phyloP scores from a whole-genome alignment of 2,329 filamentous ascomycete species.

The Fusarium sp. region DNA sequence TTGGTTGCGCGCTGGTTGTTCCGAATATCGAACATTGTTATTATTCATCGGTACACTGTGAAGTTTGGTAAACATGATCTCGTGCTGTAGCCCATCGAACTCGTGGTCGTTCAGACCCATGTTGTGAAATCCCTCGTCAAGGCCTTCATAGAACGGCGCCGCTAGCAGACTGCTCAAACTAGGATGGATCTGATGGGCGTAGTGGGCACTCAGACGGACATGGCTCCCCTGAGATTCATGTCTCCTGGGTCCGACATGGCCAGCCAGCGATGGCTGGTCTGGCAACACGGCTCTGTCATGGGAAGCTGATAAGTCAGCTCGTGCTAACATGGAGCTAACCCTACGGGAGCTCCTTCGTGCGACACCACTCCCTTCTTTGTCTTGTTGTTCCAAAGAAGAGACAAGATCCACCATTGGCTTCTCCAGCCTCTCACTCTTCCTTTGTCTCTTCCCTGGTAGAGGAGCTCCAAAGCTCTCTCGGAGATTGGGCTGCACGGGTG shows the following conservation, averaged over 20 bases:
- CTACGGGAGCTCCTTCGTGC: conserved; percentile 73
- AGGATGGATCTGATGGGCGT: conserved; percentile 58
- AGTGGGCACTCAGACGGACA: conserved; percentile 52
- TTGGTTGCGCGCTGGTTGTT: conserved; percentile 61
- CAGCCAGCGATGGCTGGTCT: conserved; percentile 63
- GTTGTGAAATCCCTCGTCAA: conserved; percentile 76
- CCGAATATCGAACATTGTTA: conserved; percentile 67
- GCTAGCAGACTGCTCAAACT: conserved; percentile 71
- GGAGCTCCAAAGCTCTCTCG: conserved; percentile 80
- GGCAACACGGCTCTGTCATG: conserved; percentile 83
- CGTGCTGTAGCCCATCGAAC: conserved; percentile 74
- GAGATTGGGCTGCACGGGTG: conserved; percentile 74
- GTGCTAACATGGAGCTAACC: conserved; percentile 89
- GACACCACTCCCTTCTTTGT: conserved; percentile 63
- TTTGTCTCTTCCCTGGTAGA: conserved; percentile 61
- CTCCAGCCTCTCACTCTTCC: conserved; percentile 62
- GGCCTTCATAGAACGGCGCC: conserved; percentile 71
- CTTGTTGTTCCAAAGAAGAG: conserved; percentile 73
- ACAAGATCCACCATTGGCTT: conserved; percentile 71
- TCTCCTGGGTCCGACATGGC: conserved; percentile 62
- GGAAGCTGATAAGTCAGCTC: conserved; percentile 85
- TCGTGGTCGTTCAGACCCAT: conserved; percentile 78
- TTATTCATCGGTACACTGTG: conserved; percentile 72
- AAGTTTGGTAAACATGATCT: conserved; percentile 76
- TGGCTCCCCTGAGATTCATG: conserved; percentile 72